Base-by-base conservation (phyloP, 306 rosid genomes). In the Acmispon strigosus region DNA sequence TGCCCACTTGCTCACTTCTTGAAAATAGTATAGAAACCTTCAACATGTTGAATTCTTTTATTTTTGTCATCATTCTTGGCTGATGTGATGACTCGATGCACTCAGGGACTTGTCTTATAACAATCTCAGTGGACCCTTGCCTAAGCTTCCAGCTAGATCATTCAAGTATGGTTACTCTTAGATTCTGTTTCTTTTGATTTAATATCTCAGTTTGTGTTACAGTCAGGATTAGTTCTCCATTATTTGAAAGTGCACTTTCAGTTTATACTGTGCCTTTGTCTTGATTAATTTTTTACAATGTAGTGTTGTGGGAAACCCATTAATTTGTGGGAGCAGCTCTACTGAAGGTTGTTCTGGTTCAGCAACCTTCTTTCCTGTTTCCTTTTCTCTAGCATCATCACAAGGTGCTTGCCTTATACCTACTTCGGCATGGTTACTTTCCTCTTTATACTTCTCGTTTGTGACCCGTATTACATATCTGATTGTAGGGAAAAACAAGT, bases 71-170 rank as follows among this genome's bases (percentile, higher is more conserved):
- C 3, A 53, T 53, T 44, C 14, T 44, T 43, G 43, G 62, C 63
- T 75, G 15, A 74, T 79, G 27, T 63, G 66, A 47, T 66, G 6
- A 72, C 69, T 73, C 66, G 57, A 19, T 55, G 44, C 71, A 22
- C 74, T 39, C 89, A 91, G 97, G 88, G 97, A 91, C 84, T 86
- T 91, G 84, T 91, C 97, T 71, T 91, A 78, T 76, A 91, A 91
- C 86, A 89, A 89, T 87, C 96, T 91, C 41, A 87, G 91, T 79
- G 96, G 96, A 75, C 91, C 96, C 59, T 84, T 91, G 69, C 96
- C 96, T 16, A 90, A 85, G 81, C 82, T 81, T 68, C 96, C 93
- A 36, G 88, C 96, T 63, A 89, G 88, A 77, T 79, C 97, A 24
- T 87, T 91, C 87, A 89, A 89, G 97, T 89, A 85, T 69, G 81